Percentiles rank a stretch among this genome's conserved stretches.
These are phyloP conservation scores for Salix udensis DNA, from an alignment of 345 rosid genomes.

Conservation along the genomic window DNA sequence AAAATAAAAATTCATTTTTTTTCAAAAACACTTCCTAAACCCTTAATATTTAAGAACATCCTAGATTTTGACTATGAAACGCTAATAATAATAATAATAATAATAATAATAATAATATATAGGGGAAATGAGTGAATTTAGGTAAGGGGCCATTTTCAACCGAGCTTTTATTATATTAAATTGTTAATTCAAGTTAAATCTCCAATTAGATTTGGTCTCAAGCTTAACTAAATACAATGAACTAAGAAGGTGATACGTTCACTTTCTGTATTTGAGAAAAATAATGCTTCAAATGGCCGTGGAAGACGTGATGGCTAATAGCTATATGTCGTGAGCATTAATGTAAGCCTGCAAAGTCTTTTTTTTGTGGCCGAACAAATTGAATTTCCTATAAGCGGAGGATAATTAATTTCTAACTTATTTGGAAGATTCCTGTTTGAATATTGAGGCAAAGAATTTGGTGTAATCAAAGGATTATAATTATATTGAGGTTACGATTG, in stretches of 20 bases:
- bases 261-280: background rate
- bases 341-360: background rate
- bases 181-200: background rate
- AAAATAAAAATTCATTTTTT: too few species aligned
- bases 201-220: background rate
- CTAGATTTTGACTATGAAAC: too few species aligned
- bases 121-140: background rate
- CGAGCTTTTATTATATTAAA: background rate
- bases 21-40: too few species aligned
- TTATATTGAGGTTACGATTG: too few species aligned
- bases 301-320: background rate
- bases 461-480: too few species aligned
- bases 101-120: too few species aligned
- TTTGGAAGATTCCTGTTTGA: background rate
- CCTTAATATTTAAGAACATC: too few species aligned
- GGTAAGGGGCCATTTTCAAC: conserved; percentile 17
- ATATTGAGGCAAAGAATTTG: too few species aligned
- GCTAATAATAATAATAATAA: too few species aligned
- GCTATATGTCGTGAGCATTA: background rate
- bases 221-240: background rate
- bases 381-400: background rate
- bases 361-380: background rate
- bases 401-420: background rate
- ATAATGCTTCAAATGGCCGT: background rate
- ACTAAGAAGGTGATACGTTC: background rate